These are phyloP conservation scores for Penicillium thymicola DNA, from an alignment of 2,329 filamentous ascomycete species.

Conservation along the genomic window DNA sequence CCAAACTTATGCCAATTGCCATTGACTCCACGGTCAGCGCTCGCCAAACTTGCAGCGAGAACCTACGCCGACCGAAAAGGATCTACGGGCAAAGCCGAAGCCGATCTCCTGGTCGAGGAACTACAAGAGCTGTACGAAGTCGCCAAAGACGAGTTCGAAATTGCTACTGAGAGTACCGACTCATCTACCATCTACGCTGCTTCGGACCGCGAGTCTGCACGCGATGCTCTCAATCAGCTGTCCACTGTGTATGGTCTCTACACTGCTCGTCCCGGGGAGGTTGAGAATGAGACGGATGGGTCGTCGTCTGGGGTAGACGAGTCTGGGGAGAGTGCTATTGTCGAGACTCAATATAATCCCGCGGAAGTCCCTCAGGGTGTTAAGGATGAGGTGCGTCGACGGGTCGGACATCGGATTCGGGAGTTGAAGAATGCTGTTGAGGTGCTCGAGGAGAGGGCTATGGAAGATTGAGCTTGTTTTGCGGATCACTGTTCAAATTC, in stretches of 20 bases:
- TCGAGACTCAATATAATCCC: slow-evolving; percentile 35
- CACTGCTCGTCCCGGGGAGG: slow-evolving; percentile 20
- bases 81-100: slow-evolving; percentile 25
- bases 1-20: background rate
- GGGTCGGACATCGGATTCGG: slow-evolving; percentile 46
- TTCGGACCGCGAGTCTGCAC: slow-evolving; percentile 46
- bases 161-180: slow-evolving; percentile 48
- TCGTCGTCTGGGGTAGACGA: background rate
- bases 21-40: background rate
- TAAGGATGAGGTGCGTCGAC: slow-evolving; percentile 42
- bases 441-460: slow-evolving; percentile 41
- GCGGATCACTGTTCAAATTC: background rate
- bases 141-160: slow-evolving; percentile 50
- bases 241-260: slow-evolving; percentile 36
- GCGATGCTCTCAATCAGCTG: slow-evolving; percentile 45
- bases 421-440: slow-evolving; percentile 47
- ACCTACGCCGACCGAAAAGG: slow-evolving; percentile 4
- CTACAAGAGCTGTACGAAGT: slow-evolving; percentile 41
- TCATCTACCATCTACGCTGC: slow-evolving; percentile 45
- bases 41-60: background rate
- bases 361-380: slow-evolving; percentile 27
- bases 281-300: slow-evolving; percentile 9
- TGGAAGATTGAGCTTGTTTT: slow-evolving; percentile 28
- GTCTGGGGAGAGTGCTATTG: slow-evolving; percentile 15
- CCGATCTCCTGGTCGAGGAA: slow-evolving; percentile 37